Evolutionary conservation across 2,329 filamentous ascomycete species (phyloP), one percentile per base, ranked within the genome.

Genomic region (Dothistroma pini): DNA sequence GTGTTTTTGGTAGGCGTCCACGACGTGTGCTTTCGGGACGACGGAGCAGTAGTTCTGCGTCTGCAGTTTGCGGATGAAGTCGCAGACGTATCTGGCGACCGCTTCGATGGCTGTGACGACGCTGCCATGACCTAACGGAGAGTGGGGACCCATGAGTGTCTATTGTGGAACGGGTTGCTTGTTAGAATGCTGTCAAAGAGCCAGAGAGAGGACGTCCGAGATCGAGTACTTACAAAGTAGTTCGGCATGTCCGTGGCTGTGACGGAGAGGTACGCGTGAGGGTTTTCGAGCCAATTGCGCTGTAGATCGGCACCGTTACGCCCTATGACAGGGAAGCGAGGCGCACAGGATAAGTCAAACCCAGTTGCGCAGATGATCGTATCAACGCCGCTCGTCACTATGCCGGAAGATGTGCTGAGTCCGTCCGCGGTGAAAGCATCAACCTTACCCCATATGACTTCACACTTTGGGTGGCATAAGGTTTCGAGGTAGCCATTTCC

Each of bases 401-500:
- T 55, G 53, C 38, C 69, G 69, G n/a, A 61, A 59, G 53, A 74
- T 69, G 9, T 4, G 65, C 25, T 29, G 66, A 64, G 44, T 74
- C 65, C 3, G 52, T 55, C 11, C 60, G 50, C 41, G 74, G 69
- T 0, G 61, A 48, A 1, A 4, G 65, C 69, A 51, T 71, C 63
- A 16, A 73, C 49, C 5, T 58, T 65, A 2, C 25, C 25, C 25
- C 25, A 29, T 29, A 29, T 29, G 25, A 29, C 25, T 29, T 29
- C 25, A 29, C 25, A 82, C 80, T 51, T 84, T 82, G 14, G 74
- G 71, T 58, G 76, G 62, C 2, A 71, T 70, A 47, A 81, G 69
- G 80, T 77, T 67, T 82, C 78, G n/a, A 83, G 76, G 63, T 80
- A 83, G 1, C 80, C 80, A 35, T 78, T 77, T 0, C 80, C 81